Conservation (phyloP, 2,329 filamentous ascomycete species). For the Xylariaceae sp. region DNA sequence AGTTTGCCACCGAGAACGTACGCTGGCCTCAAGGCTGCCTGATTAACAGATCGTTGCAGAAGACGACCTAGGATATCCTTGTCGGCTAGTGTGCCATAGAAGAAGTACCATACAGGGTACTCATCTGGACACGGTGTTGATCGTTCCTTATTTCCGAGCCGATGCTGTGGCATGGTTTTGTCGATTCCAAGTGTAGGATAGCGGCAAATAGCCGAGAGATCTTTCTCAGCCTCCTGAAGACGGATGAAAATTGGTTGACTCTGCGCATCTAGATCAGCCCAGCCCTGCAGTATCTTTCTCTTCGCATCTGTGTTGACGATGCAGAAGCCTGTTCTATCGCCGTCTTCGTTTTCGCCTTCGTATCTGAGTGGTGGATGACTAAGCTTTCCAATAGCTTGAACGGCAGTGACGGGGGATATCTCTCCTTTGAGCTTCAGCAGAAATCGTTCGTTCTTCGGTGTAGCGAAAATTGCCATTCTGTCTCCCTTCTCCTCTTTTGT, state of each 20-base stretch:
- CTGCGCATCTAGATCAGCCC: neutral
- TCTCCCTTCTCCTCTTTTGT: neutral
- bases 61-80: constrained; percentile 39
- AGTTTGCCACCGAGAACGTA: neutral
- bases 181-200: constrained; percentile 21
- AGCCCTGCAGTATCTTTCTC: constrained; percentile 5
- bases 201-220: constrained; percentile 8
- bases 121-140: constrained; percentile 17
- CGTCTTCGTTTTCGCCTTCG: neutral
- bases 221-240: constrained; percentile 15
- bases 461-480: too few relatives aligned
- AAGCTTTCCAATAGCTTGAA: neutral
- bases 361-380: neutral
- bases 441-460: neutral
- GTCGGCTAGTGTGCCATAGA: constrained; percentile 48
- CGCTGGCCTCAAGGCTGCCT: too few relatives aligned
- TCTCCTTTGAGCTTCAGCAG: neutral
- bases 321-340: neutral
- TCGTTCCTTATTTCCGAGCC: neutral
- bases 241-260: constrained; percentile 13
- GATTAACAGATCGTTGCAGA: too few relatives aligned
- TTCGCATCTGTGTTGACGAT: constrained; percentile 4
- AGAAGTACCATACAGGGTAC: constrained; percentile 49
- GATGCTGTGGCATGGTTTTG: constrained; percentile 17
- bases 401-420: neutral